Evolutionary conservation across 768 basidiomycete species (phyloP).

Genomic region (Rhodosporidiobolus odoratus): DNA sequence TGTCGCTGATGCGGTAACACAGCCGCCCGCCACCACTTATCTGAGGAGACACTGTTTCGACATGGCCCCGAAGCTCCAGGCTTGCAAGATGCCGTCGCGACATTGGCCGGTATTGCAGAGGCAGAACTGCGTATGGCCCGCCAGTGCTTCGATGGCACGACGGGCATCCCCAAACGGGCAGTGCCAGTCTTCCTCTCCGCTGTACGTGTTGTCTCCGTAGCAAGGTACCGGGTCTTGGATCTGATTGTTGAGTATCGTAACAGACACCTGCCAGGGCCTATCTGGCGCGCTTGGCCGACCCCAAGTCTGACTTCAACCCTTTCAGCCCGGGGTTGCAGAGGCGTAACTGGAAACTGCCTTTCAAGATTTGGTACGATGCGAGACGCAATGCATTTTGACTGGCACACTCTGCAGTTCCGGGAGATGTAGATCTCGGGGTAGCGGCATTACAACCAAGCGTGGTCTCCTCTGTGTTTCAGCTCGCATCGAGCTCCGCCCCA

Average conservation of each 20-base stretch:
- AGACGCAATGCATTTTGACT: constrained; percentile 22
- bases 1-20: not conserved
- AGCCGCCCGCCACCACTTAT: constrained; percentile 19
- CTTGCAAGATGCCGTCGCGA: constrained; percentile 31
- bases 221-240: not conserved
- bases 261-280: constrained; percentile 29
- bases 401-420: too few relatives aligned
- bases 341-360: constrained; percentile 36
- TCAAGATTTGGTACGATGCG: constrained; percentile 34
- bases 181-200: constrained; percentile 30
- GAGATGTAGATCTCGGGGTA: too few relatives aligned
- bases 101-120: constrained; percentile 35
- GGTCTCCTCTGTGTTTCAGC: too few relatives aligned
- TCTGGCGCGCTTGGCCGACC: constrained; percentile 10
- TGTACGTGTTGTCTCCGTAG: not conserved
- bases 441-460: too few relatives aligned
- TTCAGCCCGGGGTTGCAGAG: constrained; percentile 11
- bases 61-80: constrained; percentile 18
- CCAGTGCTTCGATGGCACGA: constrained; percentile 31
- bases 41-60: constrained; percentile 33
- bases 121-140: constrained; percentile 32
- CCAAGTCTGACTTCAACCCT: constrained; percentile 28
- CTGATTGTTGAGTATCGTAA: not conserved
- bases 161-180: constrained; percentile 17
- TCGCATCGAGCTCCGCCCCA: too few relatives aligned